Conservation (phyloP, 2,329 filamentous ascomycete species). For the Lecanicillium sp. region DNA sequence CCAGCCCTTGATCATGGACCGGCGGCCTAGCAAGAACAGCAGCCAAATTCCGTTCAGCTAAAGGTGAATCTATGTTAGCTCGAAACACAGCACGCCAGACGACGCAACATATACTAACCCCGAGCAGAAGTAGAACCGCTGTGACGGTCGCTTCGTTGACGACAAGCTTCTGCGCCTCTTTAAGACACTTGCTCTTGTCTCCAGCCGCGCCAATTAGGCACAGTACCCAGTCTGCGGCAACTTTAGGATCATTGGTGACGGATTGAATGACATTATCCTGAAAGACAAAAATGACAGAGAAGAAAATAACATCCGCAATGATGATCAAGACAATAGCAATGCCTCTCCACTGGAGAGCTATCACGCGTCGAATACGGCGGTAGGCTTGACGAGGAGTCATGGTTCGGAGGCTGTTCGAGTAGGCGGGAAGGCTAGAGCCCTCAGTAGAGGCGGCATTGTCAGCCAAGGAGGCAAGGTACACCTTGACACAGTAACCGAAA, state of each 20-base stretch:
- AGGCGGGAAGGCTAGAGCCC: slow-evolving; percentile 60
- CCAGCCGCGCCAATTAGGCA: slow-evolving; percentile 54
- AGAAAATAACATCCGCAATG: slow-evolving; percentile 85
- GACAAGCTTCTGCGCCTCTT: slow-evolving; percentile 51
- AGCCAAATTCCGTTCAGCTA: slow-evolving; percentile 81
- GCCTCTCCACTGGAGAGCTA: slow-evolving; percentile 90
- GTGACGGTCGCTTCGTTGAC: slow-evolving; percentile 70
- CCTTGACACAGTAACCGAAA: slow-evolving; percentile 87
- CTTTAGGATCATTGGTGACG: slow-evolving; percentile 41
- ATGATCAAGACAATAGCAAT: slow-evolving; percentile 87
- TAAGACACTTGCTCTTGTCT: slow-evolving; percentile 59
- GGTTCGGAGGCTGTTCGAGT: slow-evolving; percentile 65
- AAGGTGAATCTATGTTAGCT: slow-evolving; percentile 1
- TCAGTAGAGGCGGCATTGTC: slow-evolving; percentile 65
- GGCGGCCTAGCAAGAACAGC: slow-evolving; percentile 70
- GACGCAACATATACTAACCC: slow-evolving; percentile 42
- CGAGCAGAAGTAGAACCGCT: slow-evolving; percentile 74
- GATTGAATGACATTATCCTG: slow-evolving; percentile 65
- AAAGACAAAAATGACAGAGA: slow-evolving; percentile 83
- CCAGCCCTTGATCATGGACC: slow-evolving; percentile 84
- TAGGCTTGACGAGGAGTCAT: slow-evolving; percentile 83
- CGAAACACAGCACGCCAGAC: not conserved
- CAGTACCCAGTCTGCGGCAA: slow-evolving; percentile 56
- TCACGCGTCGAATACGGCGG: slow-evolving; percentile 73
- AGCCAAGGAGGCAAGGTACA: slow-evolving; percentile 78